Conservation (phyloP, 176 grass and related monocot species). For the Zizania latifolia region DNA sequence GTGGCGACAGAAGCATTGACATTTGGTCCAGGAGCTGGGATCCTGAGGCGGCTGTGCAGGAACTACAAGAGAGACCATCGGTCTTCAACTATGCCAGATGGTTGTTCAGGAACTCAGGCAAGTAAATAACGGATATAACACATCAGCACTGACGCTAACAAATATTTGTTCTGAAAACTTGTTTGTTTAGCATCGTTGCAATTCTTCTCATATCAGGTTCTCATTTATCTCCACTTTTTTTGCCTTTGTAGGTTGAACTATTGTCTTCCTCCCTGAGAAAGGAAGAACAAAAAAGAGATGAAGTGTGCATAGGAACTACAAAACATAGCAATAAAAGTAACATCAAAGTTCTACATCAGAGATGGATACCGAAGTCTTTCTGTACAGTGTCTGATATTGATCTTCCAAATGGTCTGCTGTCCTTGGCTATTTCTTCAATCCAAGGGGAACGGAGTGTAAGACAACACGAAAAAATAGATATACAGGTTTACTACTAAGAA, state of each 20-base stretch:
- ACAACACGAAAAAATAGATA: not conserved
- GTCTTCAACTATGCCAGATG: not conserved
- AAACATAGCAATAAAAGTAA: not conserved
- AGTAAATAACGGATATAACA: not conserved
- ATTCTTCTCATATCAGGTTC: not conserved
- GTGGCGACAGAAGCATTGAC: not conserved
- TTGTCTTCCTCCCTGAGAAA: not conserved
- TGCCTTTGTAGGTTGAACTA: not conserved
- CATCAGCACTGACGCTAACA: not conserved
- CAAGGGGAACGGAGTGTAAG: not conserved
- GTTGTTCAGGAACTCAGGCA: slow-evolving; percentile 27
- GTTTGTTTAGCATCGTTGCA: not conserved
- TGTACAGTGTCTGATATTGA: not conserved
- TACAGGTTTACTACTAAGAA: not conserved
- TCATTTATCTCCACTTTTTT: not conserved
- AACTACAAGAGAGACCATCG: not conserved
- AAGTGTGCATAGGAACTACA: not conserved
- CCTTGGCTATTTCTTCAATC: slow-evolving; percentile 11
- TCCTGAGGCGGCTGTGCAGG: slow-evolving; percentile 1
- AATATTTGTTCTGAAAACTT: not conserved
- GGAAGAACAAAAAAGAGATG: not conserved
- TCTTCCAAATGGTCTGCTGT: not conserved
- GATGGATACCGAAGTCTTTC: not conserved
- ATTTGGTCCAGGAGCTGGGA: slow-evolving; percentile 27
- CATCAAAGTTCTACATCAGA: not conserved